Percentiles rank a stretch among this genome's conserved stretches.
Evolutionary conservation across 257 asterid species (phyloP).

Genomic region (Schizonepeta tenuifolia): DNA sequence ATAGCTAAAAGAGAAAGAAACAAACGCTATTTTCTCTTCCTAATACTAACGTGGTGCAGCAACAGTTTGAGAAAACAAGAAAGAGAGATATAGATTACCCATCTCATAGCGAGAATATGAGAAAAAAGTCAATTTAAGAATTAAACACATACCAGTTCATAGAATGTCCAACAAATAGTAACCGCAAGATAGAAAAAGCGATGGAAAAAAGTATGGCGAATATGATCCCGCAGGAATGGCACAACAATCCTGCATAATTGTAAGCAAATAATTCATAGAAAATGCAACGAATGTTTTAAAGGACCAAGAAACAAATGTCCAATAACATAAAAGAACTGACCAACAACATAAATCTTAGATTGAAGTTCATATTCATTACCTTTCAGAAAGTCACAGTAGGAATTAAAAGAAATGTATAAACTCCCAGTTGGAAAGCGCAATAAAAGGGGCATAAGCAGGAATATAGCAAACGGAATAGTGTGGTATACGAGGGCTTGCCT

Average conservation of each 20-base stretch:
- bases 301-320: too few species aligned
- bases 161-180: constrained; percentile 69
- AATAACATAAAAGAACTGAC: too few species aligned
- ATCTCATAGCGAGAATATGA: constrained; percentile 18
- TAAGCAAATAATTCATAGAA: constrained; percentile 30
- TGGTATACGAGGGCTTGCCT: constrained; percentile 72
- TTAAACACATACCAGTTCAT: constrained; percentile 79
- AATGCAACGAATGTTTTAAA: not conserved
- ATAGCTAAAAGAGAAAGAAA: constrained; percentile 21
- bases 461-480: constrained; percentile 77
- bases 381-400: constrained; percentile 69
- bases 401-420: constrained; percentile 45
- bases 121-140: constrained; percentile 30
- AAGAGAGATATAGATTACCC: constrained; percentile 1
- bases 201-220: constrained; percentile 74
- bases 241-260: constrained; percentile 64
- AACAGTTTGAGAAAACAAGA: not conserved
- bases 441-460: constrained; percentile 75
- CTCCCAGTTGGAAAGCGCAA: constrained; percentile 63
- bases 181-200: constrained; percentile 62
- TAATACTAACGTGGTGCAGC: not conserved
- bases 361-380: constrained; percentile 52
- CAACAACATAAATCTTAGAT: constrained; percentile 21
- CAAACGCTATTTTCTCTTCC: not conserved
- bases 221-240: constrained; percentile 71